phyloP scores from a whole-genome alignment of 768 basidiomycete species.

The Tricholoma sp. region DNA sequence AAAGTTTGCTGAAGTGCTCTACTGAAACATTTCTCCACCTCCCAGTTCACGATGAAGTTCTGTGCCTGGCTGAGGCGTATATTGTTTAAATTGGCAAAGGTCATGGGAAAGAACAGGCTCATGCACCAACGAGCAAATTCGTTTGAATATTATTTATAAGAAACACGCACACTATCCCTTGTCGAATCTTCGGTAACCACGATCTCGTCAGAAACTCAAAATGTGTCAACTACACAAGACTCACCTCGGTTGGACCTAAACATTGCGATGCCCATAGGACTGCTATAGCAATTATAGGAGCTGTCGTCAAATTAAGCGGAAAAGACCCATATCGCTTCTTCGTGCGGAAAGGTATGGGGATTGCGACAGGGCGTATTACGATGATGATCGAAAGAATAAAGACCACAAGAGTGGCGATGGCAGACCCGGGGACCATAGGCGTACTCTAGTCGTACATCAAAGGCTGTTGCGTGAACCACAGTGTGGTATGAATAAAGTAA shows the following conservation, averaged over 20 bases:
- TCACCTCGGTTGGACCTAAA: slow-evolving; percentile 30
- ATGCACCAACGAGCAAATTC: background rate
- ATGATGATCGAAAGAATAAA: slow-evolving; percentile 50
- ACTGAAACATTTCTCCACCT: background rate
- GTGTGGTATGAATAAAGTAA: too few relatives aligned
- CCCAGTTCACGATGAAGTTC: background rate
- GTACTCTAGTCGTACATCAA: background rate
- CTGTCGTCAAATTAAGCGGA: slow-evolving; percentile 46
- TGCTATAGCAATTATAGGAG: slow-evolving; percentile 47
- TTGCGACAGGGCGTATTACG: slow-evolving; percentile 42
- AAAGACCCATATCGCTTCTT: slow-evolving; percentile 19
- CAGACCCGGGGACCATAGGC: slow-evolving; percentile 38
- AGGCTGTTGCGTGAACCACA: background rate
- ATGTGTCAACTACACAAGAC: background rate
- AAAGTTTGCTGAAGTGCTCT: too few relatives aligned
- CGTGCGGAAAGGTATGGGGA: slow-evolving; percentile 32
- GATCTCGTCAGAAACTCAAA: background rate
- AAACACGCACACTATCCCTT: slow-evolving; percentile 64
- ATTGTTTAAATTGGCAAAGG: background rate
- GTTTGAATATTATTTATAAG: background rate
- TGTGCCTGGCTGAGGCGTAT: background rate
- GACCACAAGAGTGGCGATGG: slow-evolving; percentile 46
- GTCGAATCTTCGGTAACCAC: slow-evolving; percentile 38
- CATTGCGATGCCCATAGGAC: slow-evolving; percentile 55
- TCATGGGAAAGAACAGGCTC: background rate